A percentile compares a stretch with the other conserved stretches of the same genome.
Evolutionary conservation across 495 filamentous ascomycete genomes (phyloP).

Genomic region (Penicillium ochrochloron): DNA sequence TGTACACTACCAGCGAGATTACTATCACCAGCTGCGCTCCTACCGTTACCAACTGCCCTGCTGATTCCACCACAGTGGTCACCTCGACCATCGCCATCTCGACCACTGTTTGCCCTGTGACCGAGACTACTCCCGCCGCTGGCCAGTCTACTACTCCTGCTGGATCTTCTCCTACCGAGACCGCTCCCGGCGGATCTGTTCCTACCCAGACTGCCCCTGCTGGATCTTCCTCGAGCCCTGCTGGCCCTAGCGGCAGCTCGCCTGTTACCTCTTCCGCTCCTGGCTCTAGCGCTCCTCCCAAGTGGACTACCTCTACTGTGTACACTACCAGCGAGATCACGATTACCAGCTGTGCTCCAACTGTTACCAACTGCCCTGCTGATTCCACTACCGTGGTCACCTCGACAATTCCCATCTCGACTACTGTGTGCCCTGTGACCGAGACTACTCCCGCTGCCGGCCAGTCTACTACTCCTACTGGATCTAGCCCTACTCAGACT

Average conservation of each 20-base stretch:
- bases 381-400: constrained; percentile 38
- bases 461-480: not conserved
- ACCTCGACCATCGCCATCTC: constrained; percentile 61
- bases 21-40: constrained; percentile 39
- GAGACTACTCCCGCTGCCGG: constrained; percentile 21
- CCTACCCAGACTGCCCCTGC: constrained; percentile 20
- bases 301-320: constrained; percentile 10
- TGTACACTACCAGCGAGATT: constrained; percentile 15
- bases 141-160: not conserved
- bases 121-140: constrained; percentile 23
- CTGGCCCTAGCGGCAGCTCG: constrained; percentile 20
- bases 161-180: not conserved
- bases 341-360: no score
- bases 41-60: constrained; percentile 26
- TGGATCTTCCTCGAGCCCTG: constrained; percentile 1
- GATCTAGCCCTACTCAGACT: not conserved
- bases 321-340: constrained; percentile 16
- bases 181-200: constrained; percentile 1
- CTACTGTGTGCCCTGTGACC: constrained; percentile 45
- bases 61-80: constrained; percentile 44
- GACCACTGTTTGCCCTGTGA: constrained; percentile 50
- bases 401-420: constrained; percentile 35
- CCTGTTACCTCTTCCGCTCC: constrained; percentile 8
- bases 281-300: not conserved
- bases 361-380: no score